phyloP scores from a whole-genome alignment of 2,329 filamentous ascomycete species.

The Penicillium aurantiogriseum region DNA sequence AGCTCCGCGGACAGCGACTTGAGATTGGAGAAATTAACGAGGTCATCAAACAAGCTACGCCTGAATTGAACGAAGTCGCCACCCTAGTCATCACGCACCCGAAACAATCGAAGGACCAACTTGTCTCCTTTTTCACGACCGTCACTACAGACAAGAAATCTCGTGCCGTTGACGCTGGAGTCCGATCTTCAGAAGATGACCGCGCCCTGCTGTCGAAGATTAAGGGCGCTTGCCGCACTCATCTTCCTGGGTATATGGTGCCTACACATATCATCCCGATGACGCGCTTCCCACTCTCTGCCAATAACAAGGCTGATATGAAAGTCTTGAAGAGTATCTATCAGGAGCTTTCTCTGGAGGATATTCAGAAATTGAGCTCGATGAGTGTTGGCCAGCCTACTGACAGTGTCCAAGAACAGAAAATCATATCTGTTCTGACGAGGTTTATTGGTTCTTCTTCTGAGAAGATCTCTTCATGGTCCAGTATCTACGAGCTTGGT shows the following conservation, averaged over 20 bases:
- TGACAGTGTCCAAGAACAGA: conserved; percentile 35
- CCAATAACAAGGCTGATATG: conserved; percentile 85
- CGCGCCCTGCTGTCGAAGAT: conserved; percentile 48
- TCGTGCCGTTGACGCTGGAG: conserved; percentile 18
- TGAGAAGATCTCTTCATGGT: conserved; percentile 50
- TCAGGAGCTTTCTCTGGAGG: conserved; percentile 55
- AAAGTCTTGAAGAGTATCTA: conserved; percentile 70
- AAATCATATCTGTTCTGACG: conserved; percentile 56
- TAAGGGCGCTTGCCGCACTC: conserved; percentile 63
- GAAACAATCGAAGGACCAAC: conserved; percentile 73
- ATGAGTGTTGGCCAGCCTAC: conserved; percentile 27
- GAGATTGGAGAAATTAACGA: conserved; percentile 92
- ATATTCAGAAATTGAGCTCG: conserved; percentile 59
- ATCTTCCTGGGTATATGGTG: conserved; percentile 83
- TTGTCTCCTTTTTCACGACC: conserved; percentile 69
- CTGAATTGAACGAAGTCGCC: conserved; percentile 64
- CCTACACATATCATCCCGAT: conserved; percentile 78
- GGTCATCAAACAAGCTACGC: conserved; percentile 63
- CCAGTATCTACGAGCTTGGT: conserved; percentile 80
- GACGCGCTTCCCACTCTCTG: conserved; percentile 70
- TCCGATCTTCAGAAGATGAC: conserved; percentile 42
- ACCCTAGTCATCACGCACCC: conserved; percentile 73
- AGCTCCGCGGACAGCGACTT: conserved; percentile 81
- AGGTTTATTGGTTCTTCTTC: conserved; percentile 51
- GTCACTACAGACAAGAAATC: conserved; percentile 17